phyloP scores from a whole-genome alignment of 176 grass and related monocot genomes.

The Otatea glauca region DNA sequence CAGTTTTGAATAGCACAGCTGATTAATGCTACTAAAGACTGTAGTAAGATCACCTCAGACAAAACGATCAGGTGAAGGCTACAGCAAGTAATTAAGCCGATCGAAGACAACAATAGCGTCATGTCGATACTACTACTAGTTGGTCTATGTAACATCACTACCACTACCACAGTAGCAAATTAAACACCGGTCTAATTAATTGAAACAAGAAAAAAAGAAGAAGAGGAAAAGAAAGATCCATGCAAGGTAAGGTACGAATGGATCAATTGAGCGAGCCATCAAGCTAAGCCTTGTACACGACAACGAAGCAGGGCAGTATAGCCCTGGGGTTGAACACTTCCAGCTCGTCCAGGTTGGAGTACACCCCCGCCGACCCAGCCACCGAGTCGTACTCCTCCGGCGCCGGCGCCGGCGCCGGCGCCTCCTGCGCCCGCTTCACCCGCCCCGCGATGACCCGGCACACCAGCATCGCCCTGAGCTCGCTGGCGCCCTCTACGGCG shows the following conservation, averaged over 20 bases:
- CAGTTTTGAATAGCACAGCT: no score
- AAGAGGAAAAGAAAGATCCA: neutral
- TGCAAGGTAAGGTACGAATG: neutral
- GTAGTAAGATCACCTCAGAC: no score
- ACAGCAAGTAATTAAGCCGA: no score
- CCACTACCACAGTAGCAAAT: no score
- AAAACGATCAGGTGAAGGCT: no score
- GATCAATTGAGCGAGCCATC: neutral
- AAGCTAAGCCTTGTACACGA: constrained; percentile 74
- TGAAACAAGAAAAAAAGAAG: neutral
- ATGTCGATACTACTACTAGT: neutral
- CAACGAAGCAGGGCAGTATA: constrained; percentile 94
- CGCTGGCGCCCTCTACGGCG: neutral
- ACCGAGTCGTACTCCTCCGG: constrained; percentile 67
- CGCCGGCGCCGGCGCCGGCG: neutral
- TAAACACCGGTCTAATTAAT: neutral
- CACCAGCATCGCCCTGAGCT: constrained; percentile 78
- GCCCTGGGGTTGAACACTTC: constrained; percentile 80
- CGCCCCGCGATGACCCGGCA: constrained; percentile 91
- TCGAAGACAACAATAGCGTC: no score
- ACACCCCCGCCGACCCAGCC: constrained; percentile 50
- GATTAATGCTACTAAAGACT: no score
- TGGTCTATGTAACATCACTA: neutral
- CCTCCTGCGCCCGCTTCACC: constrained; percentile 41
- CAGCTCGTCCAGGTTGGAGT: constrained; percentile 79